phyloP scores from a whole-genome alignment of 176 grass and related monocot genomes.

The Paspalum notatum region DNA sequence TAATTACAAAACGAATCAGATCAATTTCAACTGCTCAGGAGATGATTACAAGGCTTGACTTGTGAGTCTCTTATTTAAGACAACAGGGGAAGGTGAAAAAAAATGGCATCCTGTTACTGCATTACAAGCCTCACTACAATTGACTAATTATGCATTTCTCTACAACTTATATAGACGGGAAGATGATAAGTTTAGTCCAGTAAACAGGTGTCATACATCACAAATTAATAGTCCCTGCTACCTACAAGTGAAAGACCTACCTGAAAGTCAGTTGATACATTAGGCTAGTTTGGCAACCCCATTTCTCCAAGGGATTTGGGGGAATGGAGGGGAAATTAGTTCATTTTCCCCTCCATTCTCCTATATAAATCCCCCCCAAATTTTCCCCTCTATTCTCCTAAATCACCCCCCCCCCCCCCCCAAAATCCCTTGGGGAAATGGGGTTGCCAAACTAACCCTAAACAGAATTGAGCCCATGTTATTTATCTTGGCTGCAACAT shows the following conservation, averaged over 20 bases:
- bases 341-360: too few relatives aligned
- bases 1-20: conserved; percentile 16
- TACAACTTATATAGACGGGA: conserved; percentile 16
- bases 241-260: conserved; percentile 28
- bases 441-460: too few relatives aligned
- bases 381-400: too few relatives aligned
- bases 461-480: conserved; percentile 18
- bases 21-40: conserved; percentile 38
- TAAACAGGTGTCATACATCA: neutral
- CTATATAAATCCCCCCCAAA: too few relatives aligned
- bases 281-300: too few relatives aligned
- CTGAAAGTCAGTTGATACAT: conserved; percentile 25
- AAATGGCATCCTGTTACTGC: neutral
- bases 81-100: neutral
- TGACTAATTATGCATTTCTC: conserved; percentile 28
- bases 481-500: conserved; percentile 2
- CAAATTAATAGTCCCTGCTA: neutral
- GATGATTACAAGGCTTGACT: conserved; percentile 17
- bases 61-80: conserved; percentile 27
- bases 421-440: too few relatives aligned
- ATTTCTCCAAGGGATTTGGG: too few relatives aligned
- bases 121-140: conserved; percentile 1
- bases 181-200: conserved; percentile 21
- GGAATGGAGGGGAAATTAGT: too few relatives aligned
- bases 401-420: too few relatives aligned